Conservation (phyloP, 495 filamentous ascomycete genomes). For the Amniculicola lignicola region DNA sequence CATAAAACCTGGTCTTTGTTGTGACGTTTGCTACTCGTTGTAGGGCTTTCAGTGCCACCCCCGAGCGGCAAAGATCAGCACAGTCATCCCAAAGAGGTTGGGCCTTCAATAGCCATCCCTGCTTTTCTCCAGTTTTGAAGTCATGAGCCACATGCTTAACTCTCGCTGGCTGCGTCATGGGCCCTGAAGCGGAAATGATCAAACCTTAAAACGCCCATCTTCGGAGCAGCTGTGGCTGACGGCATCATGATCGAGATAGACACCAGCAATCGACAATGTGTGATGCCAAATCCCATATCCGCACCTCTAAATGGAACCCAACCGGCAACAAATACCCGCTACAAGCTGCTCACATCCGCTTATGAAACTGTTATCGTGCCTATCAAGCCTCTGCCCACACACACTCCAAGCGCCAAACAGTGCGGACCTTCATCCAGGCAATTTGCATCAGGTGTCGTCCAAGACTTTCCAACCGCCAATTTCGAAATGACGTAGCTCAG, state of each 20-base stretch:
- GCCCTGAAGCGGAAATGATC: background rate
- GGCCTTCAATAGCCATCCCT: background rate
- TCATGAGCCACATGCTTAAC: constrained; percentile 21
- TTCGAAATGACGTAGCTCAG: too few relatives aligned
- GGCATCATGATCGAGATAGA: constrained; percentile 11
- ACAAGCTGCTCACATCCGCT: background rate
- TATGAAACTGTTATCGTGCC: background rate
- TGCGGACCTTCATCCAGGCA: too few relatives aligned
- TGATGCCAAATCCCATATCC: background rate
- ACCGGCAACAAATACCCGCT: background rate
- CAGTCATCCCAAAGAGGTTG: background rate
- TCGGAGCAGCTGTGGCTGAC: constrained; percentile 7
- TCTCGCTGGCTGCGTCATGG: too few relatives aligned
- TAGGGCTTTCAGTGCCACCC: background rate
- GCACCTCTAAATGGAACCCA: background rate
- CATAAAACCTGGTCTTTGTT: background rate
- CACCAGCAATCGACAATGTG: background rate
- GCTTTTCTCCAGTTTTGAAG: background rate
- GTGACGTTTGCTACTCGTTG: constrained; percentile 8
- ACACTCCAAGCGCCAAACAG: background rate
- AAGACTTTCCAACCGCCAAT: too few relatives aligned
- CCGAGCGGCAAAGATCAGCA: constrained; percentile 10
- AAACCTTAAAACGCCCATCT: too few relatives aligned
- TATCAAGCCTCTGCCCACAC: background rate
- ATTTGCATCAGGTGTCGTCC: too few relatives aligned